Base-by-base conservation (phyloP, 331 rosid species). In the Telfairia occidentalis region DNA sequence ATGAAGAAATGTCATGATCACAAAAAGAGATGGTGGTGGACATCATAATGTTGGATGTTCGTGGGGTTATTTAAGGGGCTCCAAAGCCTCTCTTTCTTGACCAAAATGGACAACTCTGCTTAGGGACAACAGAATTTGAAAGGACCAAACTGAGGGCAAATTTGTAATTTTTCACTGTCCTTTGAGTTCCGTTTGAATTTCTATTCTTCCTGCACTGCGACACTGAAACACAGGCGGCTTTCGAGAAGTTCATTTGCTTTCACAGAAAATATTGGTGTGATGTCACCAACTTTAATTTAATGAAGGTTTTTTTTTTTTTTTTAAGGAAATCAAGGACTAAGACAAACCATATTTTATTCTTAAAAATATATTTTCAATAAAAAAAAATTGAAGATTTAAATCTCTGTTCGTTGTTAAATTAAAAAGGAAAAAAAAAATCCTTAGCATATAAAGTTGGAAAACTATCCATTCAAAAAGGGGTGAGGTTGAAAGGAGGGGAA, bases 31-130 rank as follows among this genome's bases (percentile, higher is more conserved):
- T 45, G 57, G 75, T 70, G 75, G 40, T 45, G 75, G 16, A 28
- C 75, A 70, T 70, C 58, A 70, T 69, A 69, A 69, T 65, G 50
- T 15, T 69, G 50, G 55, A 13, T 69, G 53, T 46, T 70, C 46
- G 75, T 70, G 75, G 58, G 75, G 58, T 26, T 70, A n/a, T n/a
- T n/a, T n/a, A 28, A n/a, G 72, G 9, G 50, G 7, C 26, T n/a
- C 21, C 7, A 11, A 43, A 18, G 42, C 75, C 75, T 46, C 11
- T 43, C 75, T 8, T 43, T 43, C 5, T 45, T 70, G 58, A 70
- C 75, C 75, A 46, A 42, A 70, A 70, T 28, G 16, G 28, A 16
- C 40, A 26, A 42, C 26, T 42, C 21, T 24, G 38, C 3, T 11
- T 0, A 40, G 37, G 49, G 23, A 69, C 57, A 19, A 42, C 57